Conservation (phyloP, 805 yeast genomes). For the Metschnikowia drakensbergensis region DNA sequence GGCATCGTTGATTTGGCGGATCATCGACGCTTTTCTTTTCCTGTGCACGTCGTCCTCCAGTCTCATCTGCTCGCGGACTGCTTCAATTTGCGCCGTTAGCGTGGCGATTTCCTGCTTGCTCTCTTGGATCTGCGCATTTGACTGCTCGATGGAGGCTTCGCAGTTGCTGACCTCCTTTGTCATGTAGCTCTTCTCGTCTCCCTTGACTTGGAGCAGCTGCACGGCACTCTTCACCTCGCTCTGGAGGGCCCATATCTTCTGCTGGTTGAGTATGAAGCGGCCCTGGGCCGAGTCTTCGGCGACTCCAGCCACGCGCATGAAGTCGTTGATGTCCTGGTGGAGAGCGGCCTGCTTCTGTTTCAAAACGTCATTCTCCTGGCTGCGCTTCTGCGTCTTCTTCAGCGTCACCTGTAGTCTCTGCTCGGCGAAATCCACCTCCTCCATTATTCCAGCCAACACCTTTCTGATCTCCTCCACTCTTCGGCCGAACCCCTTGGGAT, state of each 20-base stretch:
- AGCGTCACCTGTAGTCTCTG: slow-evolving; percentile 33
- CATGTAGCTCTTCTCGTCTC: slow-evolving; percentile 65
- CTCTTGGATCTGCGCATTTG: slow-evolving; percentile 29
- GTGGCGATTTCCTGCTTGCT: slow-evolving; percentile 19
- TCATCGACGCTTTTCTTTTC: slow-evolving; percentile 15
- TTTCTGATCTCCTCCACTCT: slow-evolving; percentile 41
- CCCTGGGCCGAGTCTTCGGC: slow-evolving; percentile 17
- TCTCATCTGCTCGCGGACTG: slow-evolving; percentile 20
- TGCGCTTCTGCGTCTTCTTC: slow-evolving; percentile 28
- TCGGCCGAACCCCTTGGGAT: slow-evolving; percentile 36
- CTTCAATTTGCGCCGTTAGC: slow-evolving; percentile 20
- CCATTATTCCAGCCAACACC: slow-evolving; percentile 43
- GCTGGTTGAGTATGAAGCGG: slow-evolving; percentile 35
- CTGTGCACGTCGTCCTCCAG: slow-evolving; percentile 21
- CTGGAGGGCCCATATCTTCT: slow-evolving; percentile 43
- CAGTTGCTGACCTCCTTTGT: slow-evolving; percentile 55
- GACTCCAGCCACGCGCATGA: slow-evolving; percentile 21
- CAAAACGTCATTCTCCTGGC: slow-evolving; percentile 27
- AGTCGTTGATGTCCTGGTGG: slow-evolving; percentile 27
- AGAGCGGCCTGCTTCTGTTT: slow-evolving; percentile 25
- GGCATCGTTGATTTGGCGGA: slow-evolving; percentile 23
- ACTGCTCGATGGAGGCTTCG: slow-evolving; percentile 43
- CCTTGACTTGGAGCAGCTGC: slow-evolving; percentile 43
- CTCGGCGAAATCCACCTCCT: slow-evolving; percentile 43
- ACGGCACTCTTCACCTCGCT: slow-evolving; percentile 42